Conservation (phyloP, 148 eudicot species). For the Gaultheria prostrata region DNA sequence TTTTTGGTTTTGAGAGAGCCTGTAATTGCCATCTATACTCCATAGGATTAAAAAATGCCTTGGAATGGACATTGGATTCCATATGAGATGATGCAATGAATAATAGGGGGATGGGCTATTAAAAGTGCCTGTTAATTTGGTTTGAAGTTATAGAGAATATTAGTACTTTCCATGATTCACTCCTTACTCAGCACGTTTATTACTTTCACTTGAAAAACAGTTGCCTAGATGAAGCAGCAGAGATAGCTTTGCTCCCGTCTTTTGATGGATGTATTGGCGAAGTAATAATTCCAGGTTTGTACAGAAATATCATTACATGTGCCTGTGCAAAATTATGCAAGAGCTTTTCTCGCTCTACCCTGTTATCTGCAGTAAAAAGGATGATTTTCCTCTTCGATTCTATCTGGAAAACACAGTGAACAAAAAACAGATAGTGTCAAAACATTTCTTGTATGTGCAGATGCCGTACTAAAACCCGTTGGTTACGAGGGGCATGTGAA, state of each 20-base stretch:
- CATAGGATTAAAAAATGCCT: neutral
- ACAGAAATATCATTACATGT: neutral
- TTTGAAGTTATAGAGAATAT: neutral
- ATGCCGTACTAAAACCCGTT: slow-evolving; percentile 36
- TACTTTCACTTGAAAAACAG: slow-evolving; percentile 42
- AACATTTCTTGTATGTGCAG: slow-evolving; percentile 37
- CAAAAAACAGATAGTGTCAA: neutral
- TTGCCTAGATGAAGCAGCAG: slow-evolving; percentile 90
- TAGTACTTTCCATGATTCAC: neutral
- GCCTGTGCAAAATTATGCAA: neutral
- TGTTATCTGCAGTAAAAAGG: slow-evolving; percentile 4
- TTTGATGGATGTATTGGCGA: slow-evolving; percentile 57
- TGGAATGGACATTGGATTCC: neutral
- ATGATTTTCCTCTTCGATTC: slow-evolving; percentile 5
- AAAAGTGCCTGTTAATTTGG: neutral
- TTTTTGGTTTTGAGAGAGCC: neutral
- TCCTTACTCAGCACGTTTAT: slow-evolving; percentile 14
- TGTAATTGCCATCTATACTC: neutral
- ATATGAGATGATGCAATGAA: too few species aligned
- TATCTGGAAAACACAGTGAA: neutral
- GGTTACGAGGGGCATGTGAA: slow-evolving; percentile 36
- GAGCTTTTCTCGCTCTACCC: slow-evolving; percentile 1
- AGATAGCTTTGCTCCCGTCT: slow-evolving; percentile 68
- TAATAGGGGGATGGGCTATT: too few species aligned
- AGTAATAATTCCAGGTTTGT: slow-evolving; percentile 59